A percentile compares a stretch with the other conserved stretches of the same genome.
Evolutionary conservation across 2,329 filamentous ascomycete species (phyloP).

Genomic region (Neocucurbitaria cava): DNA sequence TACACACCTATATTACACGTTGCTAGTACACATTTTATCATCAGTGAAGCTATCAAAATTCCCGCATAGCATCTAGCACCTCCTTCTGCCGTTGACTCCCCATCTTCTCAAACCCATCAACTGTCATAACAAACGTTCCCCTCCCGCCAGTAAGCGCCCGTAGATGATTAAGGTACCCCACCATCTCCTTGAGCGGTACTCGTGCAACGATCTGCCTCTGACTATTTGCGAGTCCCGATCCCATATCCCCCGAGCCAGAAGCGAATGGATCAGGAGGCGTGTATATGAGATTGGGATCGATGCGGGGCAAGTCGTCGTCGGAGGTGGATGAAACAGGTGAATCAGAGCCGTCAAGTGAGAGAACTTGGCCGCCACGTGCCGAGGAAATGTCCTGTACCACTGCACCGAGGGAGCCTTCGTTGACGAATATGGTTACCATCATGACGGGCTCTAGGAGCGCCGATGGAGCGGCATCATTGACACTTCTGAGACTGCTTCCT

Average conservation of each 20-base stretch:
- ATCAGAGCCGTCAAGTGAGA: constrained; percentile 65
- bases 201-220: constrained; percentile 75
- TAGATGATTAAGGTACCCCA: constrained; percentile 89
- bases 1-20: not conserved
- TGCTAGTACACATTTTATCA: not conserved
- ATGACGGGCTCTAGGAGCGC: constrained; percentile 92
- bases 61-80: constrained; percentile 52
- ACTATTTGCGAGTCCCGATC: constrained; percentile 27
- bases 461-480: constrained; percentile 62
- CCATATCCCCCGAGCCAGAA: constrained; percentile 34
- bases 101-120: constrained; percentile 75
- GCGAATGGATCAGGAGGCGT: constrained; percentile 85
- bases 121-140: constrained; percentile 76
- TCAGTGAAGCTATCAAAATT: constrained; percentile 23
- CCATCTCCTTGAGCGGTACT: constrained; percentile 95
- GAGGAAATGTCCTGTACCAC: constrained; percentile 84
- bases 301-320: constrained; percentile 50
- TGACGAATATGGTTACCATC: constrained; percentile 84
- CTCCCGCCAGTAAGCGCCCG: constrained; percentile 87
- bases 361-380: constrained; percentile 73
- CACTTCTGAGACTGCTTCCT: constrained; percentile 70
- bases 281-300: constrained; percentile 81
- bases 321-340: constrained; percentile 7
- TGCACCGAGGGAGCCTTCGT: constrained; percentile 78
- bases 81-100: constrained; percentile 65